Base-by-base conservation (phyloP, 495 filamentous ascomycete species). In the Penicillium fimorum region DNA sequence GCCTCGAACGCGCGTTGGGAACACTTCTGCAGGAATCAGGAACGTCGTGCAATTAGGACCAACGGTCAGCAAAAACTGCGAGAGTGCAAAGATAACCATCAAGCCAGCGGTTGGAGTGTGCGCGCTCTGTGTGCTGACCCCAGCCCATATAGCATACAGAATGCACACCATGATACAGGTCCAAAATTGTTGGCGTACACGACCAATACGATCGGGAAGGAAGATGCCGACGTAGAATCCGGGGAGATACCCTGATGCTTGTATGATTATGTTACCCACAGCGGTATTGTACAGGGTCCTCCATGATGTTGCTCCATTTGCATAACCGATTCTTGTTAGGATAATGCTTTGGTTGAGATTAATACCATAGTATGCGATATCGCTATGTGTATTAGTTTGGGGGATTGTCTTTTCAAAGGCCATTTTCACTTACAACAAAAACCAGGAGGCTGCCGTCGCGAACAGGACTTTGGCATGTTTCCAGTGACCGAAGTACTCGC, bases 301-400 rank as follows among this genome's bases (percentile, higher is more conserved):
- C 53, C 61, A 75, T 10, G 71, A 62, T 10, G 58, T 72, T 17
- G 42, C 48, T 10, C 71, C 70, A 4, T 64, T 64, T 2, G 69
- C 63, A 45, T 58, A 72, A 1, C 71, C 71, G 38, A 74, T 73
- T 27, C 59, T 57, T 7, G 43, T 24, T 3, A 73, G 50, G 7
- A 74, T 65, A 17, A 74, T 56, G 17, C 71, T 71, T 41, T 74
- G 70, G 40, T 74, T 74, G 49, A 74, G 68, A 32, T 74, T 74
- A 40, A 69, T 57, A n/a, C 71, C 70, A 38, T 74, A 74, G 57
- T 71, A 73, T 22, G 70, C 69, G 37, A 73, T 68, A 37, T 73
- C 70, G 57, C 62, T 65, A 11, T 20, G 40, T n/a, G 4, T 29
- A 18, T 55, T 27, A 55, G 40, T 29, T 24, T 8, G 3, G 0